Evolutionary conservation across 768 basidiomycete species (phyloP).

Genomic region (Hortiboletus flavorubellus): DNA sequence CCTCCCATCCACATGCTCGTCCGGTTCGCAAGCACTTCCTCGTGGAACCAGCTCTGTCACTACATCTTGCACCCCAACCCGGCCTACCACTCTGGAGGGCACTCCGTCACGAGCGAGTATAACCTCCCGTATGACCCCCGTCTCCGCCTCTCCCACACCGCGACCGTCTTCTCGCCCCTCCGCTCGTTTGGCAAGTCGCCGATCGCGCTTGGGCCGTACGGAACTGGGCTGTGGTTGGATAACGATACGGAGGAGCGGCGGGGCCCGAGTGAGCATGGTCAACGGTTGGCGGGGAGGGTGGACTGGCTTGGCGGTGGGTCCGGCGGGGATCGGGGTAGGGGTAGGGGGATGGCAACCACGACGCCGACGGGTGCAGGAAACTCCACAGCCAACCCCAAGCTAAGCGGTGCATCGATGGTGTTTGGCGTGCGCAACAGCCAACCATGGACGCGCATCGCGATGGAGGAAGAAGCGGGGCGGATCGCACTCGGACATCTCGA

Average conservation of each 20-base stretch:
- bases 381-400: neutral
- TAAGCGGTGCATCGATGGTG: conserved; percentile 30
- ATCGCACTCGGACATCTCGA: conserved; percentile 35
- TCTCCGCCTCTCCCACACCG: conserved; percentile 29
- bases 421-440: conserved; percentile 47
- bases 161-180: conserved; percentile 48
- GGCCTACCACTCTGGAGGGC: conserved; percentile 25
- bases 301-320: neutral
- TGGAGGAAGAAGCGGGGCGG: conserved; percentile 37
- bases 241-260: conserved; percentile 53
- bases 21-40: conserved; percentile 57
- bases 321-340: too few species aligned
- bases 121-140: conserved; percentile 49
- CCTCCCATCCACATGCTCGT: conserved; percentile 49
- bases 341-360: too few species aligned
- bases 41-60: conserved; percentile 72
- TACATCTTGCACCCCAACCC: conserved; percentile 49
- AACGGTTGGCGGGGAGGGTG: conserved; percentile 53
- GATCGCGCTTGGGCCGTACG: conserved; percentile 52
- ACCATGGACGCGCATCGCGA: conserved; percentile 43
- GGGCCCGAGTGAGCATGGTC: conserved; percentile 46
- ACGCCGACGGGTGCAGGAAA: neutral
- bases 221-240: conserved; percentile 67
- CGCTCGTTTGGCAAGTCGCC: conserved; percentile 54
- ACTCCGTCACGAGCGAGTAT: conserved; percentile 12